Percentiles rank a stretch among this genome's conserved stretches.
Evolutionary conservation across 345 rosid species (phyloP).

Genomic region (Lumnitzera littorea): DNA sequence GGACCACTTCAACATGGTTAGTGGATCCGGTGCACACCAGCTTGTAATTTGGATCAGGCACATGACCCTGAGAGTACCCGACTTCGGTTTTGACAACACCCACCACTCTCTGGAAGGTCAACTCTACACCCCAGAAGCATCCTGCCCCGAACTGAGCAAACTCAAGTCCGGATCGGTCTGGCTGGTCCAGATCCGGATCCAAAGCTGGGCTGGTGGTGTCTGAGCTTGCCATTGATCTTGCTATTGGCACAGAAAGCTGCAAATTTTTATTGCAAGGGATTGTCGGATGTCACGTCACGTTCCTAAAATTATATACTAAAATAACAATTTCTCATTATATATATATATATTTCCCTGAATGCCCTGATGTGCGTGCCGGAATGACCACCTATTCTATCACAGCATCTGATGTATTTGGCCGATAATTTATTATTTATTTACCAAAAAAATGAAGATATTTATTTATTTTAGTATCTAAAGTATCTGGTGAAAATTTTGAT

Average conservation of each 20-base stretch:
- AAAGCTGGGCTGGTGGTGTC: slow-evolving; percentile 31
- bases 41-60: slow-evolving; percentile 52
- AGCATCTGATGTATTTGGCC: too few species aligned
- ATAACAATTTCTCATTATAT: too few species aligned
- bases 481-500: too few species aligned
- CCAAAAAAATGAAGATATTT: too few species aligned
- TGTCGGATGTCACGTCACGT: too few species aligned
- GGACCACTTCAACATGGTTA: slow-evolving; percentile 71
- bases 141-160: slow-evolving; percentile 88
- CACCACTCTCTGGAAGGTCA: slow-evolving; percentile 63
- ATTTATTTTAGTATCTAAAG: too few species aligned
- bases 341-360: too few species aligned
- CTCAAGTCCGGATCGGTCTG: slow-evolving; percentile 36
- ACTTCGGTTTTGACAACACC: slow-evolving; percentile 76
- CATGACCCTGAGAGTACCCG: slow-evolving; percentile 78
- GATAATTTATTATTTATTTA: too few species aligned
- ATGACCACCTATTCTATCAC: too few species aligned
- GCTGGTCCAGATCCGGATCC: slow-evolving; percentile 54
- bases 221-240: slow-evolving; percentile 16
- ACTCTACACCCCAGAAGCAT: slow-evolving; percentile 92
- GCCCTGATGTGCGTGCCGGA: too few species aligned
- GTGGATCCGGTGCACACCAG: slow-evolving; percentile 66
- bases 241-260: not conserved
- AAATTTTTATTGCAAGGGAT: too few species aligned
- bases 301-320: too few species aligned